Evolutionary conservation across 352 stramenopile genomes (phyloP), one percentile per base, ranked within the genome.

Genomic region (Thalassiosira livingstoniorum): DNA sequence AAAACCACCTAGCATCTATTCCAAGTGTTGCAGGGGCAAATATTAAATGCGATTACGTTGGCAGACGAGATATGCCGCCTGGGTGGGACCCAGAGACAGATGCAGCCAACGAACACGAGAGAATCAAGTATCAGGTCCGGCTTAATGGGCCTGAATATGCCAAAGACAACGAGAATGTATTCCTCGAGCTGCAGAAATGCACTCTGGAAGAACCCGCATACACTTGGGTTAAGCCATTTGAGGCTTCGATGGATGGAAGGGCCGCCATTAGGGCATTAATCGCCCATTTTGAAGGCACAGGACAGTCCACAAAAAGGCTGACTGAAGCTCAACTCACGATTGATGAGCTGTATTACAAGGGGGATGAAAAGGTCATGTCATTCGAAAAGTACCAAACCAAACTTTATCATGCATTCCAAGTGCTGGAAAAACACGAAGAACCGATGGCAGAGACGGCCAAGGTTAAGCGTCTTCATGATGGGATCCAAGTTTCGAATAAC

Each of bases 401-500:
- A 4, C 47, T 58, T 29, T 5, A n/a, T 11, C 47, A 58, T 7
- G 5, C 47, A 7, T 58, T 29, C 21, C 21, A 11, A 7, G 27
- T n/a, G 27, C 47, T 58, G 5, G 47, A 15, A 7, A 58, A 29
- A 11, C 27, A n/a, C n/a, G 11, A n/a, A 15, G 11, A 58, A 58
- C 47, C 47, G 27, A 5, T 58, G 11, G 47, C 47, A 58, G 5
- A 58, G n/a, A n/a, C 5, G 10, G n/a, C 47, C 47, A 58, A 29
- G 47, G 47, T 58, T 4, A 58, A n/a, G 27, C 47, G 47, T 58
- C 47, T 58, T 5, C 27, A 58, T 58, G 47, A 58, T n/a, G 47
- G 47, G 4, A 58, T 58, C 47, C 47, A 5, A 15, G n/a, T 58
- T 27, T 15, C 7, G 15, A 58, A 15, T 58, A 58, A 58, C n/a